Evolutionary conservation across 2,329 filamentous ascomycete species (phyloP).

Genomic region (Exophiala dermatitidis): DNA sequence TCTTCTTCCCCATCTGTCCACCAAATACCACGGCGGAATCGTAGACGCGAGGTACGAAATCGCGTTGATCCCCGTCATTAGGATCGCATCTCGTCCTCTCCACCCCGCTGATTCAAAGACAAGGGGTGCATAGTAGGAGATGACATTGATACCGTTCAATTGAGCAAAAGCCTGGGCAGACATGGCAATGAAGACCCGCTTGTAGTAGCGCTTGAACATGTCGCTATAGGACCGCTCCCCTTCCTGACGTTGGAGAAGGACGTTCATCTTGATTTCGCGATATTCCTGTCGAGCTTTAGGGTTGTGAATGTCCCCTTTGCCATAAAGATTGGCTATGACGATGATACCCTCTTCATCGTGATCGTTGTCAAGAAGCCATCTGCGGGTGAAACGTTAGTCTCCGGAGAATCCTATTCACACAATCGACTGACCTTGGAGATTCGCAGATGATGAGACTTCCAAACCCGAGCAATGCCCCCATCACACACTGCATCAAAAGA

Average conservation of each 20-base stretch:
- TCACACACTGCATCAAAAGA: slow-evolving; percentile 84
- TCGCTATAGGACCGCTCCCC: slow-evolving; percentile 85
- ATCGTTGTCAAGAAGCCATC: slow-evolving; percentile 96
- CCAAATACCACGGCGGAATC: slow-evolving; percentile 93
- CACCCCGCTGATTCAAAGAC: slow-evolving; percentile 98
- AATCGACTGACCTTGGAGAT: slow-evolving; percentile 66
- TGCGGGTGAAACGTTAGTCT: slow-evolving; percentile 38
- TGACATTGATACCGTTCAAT: slow-evolving; percentile 98
- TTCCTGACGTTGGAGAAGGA: slow-evolving; percentile 86
- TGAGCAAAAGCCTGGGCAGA: slow-evolving; percentile 93
- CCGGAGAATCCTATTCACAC: slow-evolving; percentile 1
- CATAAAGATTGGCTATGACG: slow-evolving; percentile 95
- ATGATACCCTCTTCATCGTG: slow-evolving; percentile 97
- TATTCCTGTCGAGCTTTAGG: slow-evolving; percentile 89
- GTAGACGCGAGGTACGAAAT: slow-evolving; percentile 87
- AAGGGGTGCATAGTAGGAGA: slow-evolving; percentile 94
- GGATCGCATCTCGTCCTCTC: slow-evolving; percentile 78
- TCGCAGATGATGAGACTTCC: slow-evolving; percentile 93
- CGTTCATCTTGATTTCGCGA: slow-evolving; percentile 97
- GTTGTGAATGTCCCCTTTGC: slow-evolving; percentile 90
- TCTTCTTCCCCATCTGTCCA: slow-evolving; percentile 84
- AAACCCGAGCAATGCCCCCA: slow-evolving; percentile 76
- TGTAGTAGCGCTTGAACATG: slow-evolving; percentile 90
- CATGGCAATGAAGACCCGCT: slow-evolving; percentile 96
- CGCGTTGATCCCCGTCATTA: slow-evolving; percentile 96